These are phyloP conservation scores for Crithidia expoeki DNA, from an alignment of 208 protist genomes.

Conservation along the genomic window DNA sequence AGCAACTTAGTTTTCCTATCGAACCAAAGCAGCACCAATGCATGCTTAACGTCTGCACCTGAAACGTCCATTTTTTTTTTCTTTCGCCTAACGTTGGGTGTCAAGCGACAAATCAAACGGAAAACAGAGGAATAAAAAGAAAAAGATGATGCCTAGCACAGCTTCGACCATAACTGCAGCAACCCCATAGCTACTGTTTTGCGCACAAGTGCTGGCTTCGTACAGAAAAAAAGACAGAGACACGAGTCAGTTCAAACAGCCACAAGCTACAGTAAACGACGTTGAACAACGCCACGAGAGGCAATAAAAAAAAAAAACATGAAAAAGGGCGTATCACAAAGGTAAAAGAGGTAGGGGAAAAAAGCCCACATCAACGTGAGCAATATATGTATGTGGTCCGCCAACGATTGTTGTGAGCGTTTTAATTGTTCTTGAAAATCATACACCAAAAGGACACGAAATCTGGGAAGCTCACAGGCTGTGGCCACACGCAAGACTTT, in stretches of 20 bases:
- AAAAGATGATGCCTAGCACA: not conserved
- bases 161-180: not conserved
- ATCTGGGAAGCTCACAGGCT: not conserved
- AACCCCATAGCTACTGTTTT: slow-evolving; percentile 1
- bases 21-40: too few species aligned
- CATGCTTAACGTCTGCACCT: not conserved
- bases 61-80: not conserved
- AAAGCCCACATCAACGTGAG: not conserved
- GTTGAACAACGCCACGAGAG: not conserved
- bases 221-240: slow-evolving; percentile 11
- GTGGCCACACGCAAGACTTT: not conserved
- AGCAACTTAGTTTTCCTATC: too few species aligned
- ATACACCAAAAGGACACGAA: not conserved
- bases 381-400: not conserved
- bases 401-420: not conserved
- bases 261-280: not conserved
- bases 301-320: slow-evolving; percentile 19
- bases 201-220: not conserved
- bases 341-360: slow-evolving; percentile 5
- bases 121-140: slow-evolving; percentile 8
- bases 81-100: not conserved
- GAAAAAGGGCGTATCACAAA: slow-evolving; percentile 12
- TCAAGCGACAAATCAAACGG: not conserved
- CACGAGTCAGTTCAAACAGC: not conserved
- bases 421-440: not conserved